phyloP scores from a whole-genome alignment of 306 rosid species.

The Malus asiatica region DNA sequence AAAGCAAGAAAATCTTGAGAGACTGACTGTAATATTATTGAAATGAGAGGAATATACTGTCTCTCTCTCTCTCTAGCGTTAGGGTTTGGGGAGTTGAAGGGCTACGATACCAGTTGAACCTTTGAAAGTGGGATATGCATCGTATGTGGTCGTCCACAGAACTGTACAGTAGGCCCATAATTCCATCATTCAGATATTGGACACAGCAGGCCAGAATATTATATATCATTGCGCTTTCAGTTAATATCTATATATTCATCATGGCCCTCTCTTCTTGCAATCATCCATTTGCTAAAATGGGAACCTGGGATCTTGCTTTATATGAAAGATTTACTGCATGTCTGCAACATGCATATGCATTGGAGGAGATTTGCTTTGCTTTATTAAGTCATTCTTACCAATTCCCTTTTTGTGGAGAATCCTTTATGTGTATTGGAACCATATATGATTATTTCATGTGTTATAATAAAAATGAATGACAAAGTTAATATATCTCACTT shows the following conservation, averaged over 20 bases:
- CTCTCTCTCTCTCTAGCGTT: neutral
- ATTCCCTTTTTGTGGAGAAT: neutral
- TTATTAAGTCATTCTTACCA: neutral
- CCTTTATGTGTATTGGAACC: neutral
- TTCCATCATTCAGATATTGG: constrained; percentile 6
- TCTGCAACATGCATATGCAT: neutral
- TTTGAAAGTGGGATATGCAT: constrained; percentile 4
- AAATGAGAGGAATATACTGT: neutral
- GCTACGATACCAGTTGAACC: neutral
- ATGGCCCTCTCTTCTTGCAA: neutral
- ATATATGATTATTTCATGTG: neutral
- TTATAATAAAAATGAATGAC: too few species aligned
- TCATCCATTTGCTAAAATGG: neutral
- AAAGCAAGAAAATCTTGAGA: neutral
- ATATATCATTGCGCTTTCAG: neutral
- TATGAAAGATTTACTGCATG: neutral
- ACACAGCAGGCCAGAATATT: neutral
- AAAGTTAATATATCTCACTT: too few species aligned
- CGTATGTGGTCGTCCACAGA: neutral
- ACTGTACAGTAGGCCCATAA: neutral
- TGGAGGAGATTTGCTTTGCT: neutral
- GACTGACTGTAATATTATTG: neutral
- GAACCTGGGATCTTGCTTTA: neutral
- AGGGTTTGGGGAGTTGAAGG: neutral
- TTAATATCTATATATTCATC: neutral